Evolutionary conservation across 2,329 filamentous ascomycete genomes (phyloP), one percentile per base, ranked within the genome.

Genomic region (Metarhizium anisopliae): DNA sequence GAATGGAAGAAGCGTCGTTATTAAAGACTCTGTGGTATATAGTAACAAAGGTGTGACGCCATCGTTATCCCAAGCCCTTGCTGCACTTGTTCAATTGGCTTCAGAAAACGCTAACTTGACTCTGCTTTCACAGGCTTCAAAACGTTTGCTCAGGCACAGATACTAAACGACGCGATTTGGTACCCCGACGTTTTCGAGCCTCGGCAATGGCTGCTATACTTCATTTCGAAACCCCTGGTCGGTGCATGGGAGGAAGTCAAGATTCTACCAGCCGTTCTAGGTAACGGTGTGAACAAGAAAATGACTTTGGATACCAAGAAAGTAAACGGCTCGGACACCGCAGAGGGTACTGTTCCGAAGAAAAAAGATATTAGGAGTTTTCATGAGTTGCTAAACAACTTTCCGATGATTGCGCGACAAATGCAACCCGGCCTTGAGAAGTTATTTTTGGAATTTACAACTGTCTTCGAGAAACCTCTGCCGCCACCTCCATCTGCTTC

Each of bases 351-450:
- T 2, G 72, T 77, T 35, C 70, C 69, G 5, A 68, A 81, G 59
- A 96, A 96, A 74, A 96, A 95, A 71, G 90, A 95, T 58, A 87
- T 99, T 68, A 90, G 86, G 71, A 90, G 83, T 38, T 99, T 99
- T 67, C 86, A 87, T 58, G 94, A 97, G 61, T 79, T 99, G 14
- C 78, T 99, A 47, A 89, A 89, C 62, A 85, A 91, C 63, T 99
- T 97, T 62, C 94, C 94, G 1, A 89, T 95, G 82, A 97, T 99
- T 63, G 91, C 92, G 29, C 83, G 90, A 58, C 94, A 99, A 70
- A 96, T 99, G 91, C 91, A 96, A 63, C 83, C 87, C 2, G 94
- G 94, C 0, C 73, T 99, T 38, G 93, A 99, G 66, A 86, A 86
- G 64, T 74, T 97, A 30, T 96, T 97, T 66, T 85, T 87, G 58